These are phyloP conservation scores for Cenchrus fungigraminus DNA, from an alignment of 176 grass and related monocot genomes.

Conservation along the genomic window DNA sequence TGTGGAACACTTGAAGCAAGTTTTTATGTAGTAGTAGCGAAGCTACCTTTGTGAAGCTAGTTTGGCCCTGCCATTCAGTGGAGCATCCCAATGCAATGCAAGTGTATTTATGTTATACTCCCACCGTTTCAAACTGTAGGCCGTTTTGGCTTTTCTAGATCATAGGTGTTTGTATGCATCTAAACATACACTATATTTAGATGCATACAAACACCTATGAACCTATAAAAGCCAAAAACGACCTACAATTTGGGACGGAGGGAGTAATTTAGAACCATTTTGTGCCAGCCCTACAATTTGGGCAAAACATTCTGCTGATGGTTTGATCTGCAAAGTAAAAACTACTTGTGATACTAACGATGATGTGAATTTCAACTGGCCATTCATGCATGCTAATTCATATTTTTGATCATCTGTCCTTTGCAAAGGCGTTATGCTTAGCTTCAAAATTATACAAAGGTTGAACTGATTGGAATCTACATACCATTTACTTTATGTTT, in stretches of 20 bases:
- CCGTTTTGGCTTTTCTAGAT: too few species aligned
- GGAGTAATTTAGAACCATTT: neutral
- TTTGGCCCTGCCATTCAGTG: neutral
- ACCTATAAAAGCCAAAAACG: too few species aligned
- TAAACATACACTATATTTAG: too few species aligned
- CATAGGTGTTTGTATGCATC: too few species aligned
- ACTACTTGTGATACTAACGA: neutral
- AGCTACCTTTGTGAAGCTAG: slow-evolving; percentile 10
- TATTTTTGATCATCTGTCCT: neutral
- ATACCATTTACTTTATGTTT: neutral
- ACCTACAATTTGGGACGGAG: too few species aligned
- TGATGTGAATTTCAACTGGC: neutral
- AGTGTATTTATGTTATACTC: slow-evolving; percentile 23
- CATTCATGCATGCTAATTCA: neutral
- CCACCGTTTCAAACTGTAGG: too few species aligned
- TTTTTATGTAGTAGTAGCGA: neutral
- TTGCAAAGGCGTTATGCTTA: neutral
- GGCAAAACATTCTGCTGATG: neutral
- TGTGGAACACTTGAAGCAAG: slow-evolving; percentile 12
- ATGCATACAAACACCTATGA: too few species aligned
- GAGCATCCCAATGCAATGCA: neutral
- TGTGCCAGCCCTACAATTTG: neutral
- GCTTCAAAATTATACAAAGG: slow-evolving; percentile 15
- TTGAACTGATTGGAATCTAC: slow-evolving; percentile 14
- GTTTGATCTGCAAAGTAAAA: slow-evolving; percentile 28